Percentiles rank a stretch among this genome's conserved stretches.
phyloP scores from a whole-genome alignment of 2,329 filamentous ascomycete species.

The Hypoxylon rubiginosum region DNA sequence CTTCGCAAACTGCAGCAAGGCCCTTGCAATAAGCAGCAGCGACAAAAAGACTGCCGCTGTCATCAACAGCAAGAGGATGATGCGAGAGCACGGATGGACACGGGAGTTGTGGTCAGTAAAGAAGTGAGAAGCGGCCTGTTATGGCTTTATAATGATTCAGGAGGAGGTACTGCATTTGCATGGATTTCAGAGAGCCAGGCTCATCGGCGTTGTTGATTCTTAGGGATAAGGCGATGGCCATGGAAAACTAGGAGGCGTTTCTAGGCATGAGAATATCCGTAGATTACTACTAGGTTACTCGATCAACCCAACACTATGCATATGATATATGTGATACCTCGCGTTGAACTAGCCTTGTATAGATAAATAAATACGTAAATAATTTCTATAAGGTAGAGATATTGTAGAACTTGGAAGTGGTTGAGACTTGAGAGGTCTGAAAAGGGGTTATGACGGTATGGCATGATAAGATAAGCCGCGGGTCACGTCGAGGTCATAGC shows the following conservation, averaged over 20 bases:
- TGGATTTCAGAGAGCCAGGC: constrained; percentile 25
- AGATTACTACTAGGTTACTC: constrained; percentile 17
- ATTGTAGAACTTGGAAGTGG: no score
- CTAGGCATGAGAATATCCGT: constrained; percentile 22
- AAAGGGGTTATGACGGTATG: constrained; percentile 9
- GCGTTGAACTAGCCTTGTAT: not conserved
- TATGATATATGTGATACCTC: constrained; percentile 6
- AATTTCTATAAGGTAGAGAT: not conserved
- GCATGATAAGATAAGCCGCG: constrained; percentile 9
- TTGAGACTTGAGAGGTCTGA: not conserved
- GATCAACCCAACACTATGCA: constrained; percentile 5
- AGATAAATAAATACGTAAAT: not conserved
- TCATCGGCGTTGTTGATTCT: constrained; percentile 35
- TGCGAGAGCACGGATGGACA: constrained; percentile 73
- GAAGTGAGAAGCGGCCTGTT: constrained; percentile 46
- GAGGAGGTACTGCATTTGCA: constrained; percentile 19
- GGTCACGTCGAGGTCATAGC: not conserved
- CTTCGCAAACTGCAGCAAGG: constrained; percentile 83
- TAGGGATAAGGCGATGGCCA: constrained; percentile 25
- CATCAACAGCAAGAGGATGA: constrained; percentile 72
- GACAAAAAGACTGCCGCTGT: constrained; percentile 66
- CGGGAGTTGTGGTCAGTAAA: constrained; percentile 73
- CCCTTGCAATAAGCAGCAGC: constrained; percentile 69
- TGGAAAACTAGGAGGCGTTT: constrained; percentile 36
- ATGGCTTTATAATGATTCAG: constrained; percentile 2